Percentiles rank a stretch among this genome's conserved stretches.
Evolutionary conservation across 2,329 filamentous ascomycete genomes (phyloP).

Genomic region (Fusarium illudens): DNA sequence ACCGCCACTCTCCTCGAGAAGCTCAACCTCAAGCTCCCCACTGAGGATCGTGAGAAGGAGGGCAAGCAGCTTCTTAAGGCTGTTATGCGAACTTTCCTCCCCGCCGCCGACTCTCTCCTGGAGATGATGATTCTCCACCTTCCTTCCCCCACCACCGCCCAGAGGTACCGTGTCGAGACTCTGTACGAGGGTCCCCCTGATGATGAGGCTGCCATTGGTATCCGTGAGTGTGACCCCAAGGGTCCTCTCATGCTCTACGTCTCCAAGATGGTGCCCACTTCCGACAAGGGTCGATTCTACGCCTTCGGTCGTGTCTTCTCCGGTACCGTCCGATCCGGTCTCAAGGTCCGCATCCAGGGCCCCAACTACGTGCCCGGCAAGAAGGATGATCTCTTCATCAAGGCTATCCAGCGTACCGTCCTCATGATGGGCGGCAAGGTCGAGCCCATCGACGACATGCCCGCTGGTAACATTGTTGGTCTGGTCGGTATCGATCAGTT

Average conservation of each 20-base stretch:
- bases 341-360: slow-evolving; percentile 99
- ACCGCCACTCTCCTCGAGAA: slow-evolving; percentile 84
- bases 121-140: slow-evolving; percentile 99
- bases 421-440: slow-evolving; percentile 99
- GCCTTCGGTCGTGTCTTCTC: slow-evolving; percentile 99
- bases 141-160: slow-evolving; percentile 92
- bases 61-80: slow-evolving; percentile 98
- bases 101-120: slow-evolving; percentile 94
- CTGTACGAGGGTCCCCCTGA: slow-evolving; percentile 97
- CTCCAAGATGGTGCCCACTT: slow-evolving; percentile 99
- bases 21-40: slow-evolving; percentile 89
- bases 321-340: slow-evolving; percentile 95
- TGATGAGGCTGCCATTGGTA: slow-evolving; percentile 92
- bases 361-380: slow-evolving; percentile 98
- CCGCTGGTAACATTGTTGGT: slow-evolving; percentile 99
- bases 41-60: slow-evolving; percentile 90
- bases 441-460: slow-evolving; percentile 98
- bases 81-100: slow-evolving; percentile 98
- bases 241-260: slow-evolving; percentile 99
- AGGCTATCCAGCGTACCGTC: slow-evolving; percentile 99
- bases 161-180: slow-evolving; percentile 98
- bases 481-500: slow-evolving; percentile 99
- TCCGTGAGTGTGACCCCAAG: slow-evolving; percentile 98
- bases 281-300: slow-evolving; percentile 99
- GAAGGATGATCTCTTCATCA: slow-evolving; percentile 99